Conservation (phyloP, 148 eudicot genomes). For the Agrostemma githago region DNA sequence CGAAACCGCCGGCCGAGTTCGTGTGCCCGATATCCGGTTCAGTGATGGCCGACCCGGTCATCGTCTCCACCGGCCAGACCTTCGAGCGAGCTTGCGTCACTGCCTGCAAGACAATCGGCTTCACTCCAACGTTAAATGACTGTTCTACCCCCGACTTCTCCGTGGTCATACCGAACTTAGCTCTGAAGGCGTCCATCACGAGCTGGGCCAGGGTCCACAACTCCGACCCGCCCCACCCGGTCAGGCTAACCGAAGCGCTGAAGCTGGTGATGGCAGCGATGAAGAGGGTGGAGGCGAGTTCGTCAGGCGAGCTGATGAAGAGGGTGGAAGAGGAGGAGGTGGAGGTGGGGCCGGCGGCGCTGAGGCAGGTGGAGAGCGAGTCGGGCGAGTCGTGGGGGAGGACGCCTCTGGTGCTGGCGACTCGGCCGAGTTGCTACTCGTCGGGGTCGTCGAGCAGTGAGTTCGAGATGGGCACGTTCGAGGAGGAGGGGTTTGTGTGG, state of each 20-base stretch:
- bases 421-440: conserved; percentile 60
- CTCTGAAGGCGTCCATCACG: conserved; percentile 64
- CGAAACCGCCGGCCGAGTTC: conserved; percentile 37
- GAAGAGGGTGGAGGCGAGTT: neutral
- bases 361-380: conserved; percentile 23
- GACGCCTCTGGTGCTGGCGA: conserved; percentile 51
- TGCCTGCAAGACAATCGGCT: conserved; percentile 50
- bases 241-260: conserved; percentile 37
- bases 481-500: conserved; percentile 43
- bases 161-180: conserved; percentile 55
- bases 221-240: conserved; percentile 38
- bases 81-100: conserved; percentile 68
- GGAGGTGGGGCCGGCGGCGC: conserved; percentile 4
- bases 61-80: conserved; percentile 79
- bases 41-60: conserved; percentile 85
- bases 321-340: neutral
- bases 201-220: conserved; percentile 40
- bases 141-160: conserved; percentile 55
- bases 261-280: conserved; percentile 34
- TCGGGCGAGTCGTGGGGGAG: conserved; percentile 43
- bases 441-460: conserved; percentile 56
- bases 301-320: neutral
- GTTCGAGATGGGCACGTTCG: conserved; percentile 26
- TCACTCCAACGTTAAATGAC: conserved; percentile 41
- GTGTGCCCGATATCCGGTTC: conserved; percentile 60